Evolutionary conservation across 2,329 filamentous ascomycete genomes (phyloP).

Genomic region (Neospermospora avenae): DNA sequence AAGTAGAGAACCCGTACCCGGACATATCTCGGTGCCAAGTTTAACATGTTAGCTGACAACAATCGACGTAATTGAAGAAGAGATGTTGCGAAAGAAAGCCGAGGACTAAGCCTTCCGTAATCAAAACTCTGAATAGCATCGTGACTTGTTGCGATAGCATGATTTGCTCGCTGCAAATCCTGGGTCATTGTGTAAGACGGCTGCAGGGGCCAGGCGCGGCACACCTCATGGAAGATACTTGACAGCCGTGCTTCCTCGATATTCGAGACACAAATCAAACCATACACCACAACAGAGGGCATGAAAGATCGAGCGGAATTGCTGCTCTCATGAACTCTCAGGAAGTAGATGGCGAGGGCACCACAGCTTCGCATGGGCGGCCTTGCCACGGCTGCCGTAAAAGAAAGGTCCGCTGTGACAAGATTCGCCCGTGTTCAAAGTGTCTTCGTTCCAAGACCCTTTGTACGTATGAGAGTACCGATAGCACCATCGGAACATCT

Average conservation of each 20-base stretch:
- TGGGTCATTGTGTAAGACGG: background rate
- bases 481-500: background rate
- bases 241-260: background rate
- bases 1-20: too few species aligned
- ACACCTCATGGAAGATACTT: background rate
- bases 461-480: constrained; percentile 49
- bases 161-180: background rate
- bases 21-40: too few species aligned
- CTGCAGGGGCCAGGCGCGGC: background rate
- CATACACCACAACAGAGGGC: background rate
- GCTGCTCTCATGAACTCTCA: constrained; percentile 1
- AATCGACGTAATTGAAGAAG: too few species aligned
- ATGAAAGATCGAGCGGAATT: background rate
- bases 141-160: background rate
- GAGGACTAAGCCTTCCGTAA: constrained; percentile 3
- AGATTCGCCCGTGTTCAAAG: constrained; percentile 67
- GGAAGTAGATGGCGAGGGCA: constrained; percentile 1
- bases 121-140: background rate
- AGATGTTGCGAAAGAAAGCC: background rate
- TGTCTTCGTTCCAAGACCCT: constrained; percentile 61
- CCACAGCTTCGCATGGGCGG: background rate
- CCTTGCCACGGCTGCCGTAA: constrained; percentile 24
- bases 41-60: background rate
- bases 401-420: constrained; percentile 69
- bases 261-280: background rate